phyloP scores from a whole-genome alignment of 2,329 filamentous ascomycete species.

The Exophiala xenobiotica region DNA sequence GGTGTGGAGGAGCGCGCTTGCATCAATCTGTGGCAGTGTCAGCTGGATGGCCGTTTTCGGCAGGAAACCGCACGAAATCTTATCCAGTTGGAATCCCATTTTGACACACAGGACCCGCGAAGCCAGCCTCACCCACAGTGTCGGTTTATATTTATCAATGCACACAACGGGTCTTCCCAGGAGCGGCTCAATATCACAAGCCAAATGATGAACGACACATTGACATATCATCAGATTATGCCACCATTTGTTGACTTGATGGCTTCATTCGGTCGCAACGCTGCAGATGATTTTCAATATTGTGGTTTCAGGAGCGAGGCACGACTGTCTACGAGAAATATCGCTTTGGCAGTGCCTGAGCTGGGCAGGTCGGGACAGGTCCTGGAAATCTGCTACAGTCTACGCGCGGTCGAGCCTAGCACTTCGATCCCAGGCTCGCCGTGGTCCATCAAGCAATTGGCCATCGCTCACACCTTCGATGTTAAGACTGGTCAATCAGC shows the following conservation, averaged over 20 bases:
- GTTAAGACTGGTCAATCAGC: constrained; percentile 36
- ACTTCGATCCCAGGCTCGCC: constrained; percentile 27
- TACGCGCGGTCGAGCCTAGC: constrained; percentile 32
- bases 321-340: constrained; percentile 16
- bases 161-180: background rate
- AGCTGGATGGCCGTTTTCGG: background rate
- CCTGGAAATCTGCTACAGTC: constrained; percentile 41
- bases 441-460: constrained; percentile 29
- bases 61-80: background rate
- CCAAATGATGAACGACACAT: background rate
- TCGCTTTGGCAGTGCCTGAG: constrained; percentile 27
- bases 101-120: background rate
- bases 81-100: background rate
- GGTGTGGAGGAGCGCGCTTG: background rate
- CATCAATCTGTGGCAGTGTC: background rate
- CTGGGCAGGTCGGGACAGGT: constrained; percentile 40
- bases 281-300: constrained; percentile 37
- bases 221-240: constrained; percentile 1
- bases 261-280: background rate
- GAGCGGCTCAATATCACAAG: background rate
- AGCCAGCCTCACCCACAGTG: background rate
- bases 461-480: constrained; percentile 44
- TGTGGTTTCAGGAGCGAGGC: constrained; percentile 38
- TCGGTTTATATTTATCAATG: background rate
- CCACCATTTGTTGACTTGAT: background rate